Conservation (phyloP, 1,139 yeast genomes). For the Pichia cactophila region DNA sequence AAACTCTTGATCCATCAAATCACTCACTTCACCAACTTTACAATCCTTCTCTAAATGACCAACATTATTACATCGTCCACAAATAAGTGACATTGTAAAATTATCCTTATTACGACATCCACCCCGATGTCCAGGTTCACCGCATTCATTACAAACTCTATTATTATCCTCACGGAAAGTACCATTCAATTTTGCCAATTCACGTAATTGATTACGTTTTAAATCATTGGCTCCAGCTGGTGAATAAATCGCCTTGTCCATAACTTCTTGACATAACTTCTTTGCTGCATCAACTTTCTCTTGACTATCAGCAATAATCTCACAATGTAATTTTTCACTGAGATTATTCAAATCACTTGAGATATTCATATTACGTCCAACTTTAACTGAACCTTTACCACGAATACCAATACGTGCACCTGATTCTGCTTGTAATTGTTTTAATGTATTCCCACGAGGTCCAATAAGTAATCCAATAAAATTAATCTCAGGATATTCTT, state of each 20-base stretch:
- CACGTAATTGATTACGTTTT: slow-evolving; percentile 85
- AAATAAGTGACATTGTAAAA: slow-evolving; percentile 53
- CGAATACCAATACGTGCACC: slow-evolving; percentile 84
- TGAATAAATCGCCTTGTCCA: slow-evolving; percentile 74
- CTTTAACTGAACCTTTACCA: slow-evolving; percentile 93
- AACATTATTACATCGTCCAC: slow-evolving; percentile 68
- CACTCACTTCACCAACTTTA: slow-evolving; percentile 28
- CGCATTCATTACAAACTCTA: slow-evolving; percentile 54
- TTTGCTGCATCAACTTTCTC: slow-evolving; percentile 74
- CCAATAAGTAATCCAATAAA: slow-evolving; percentile 88
- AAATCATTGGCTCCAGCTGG: slow-evolving; percentile 93
- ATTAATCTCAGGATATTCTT: slow-evolving; percentile 86
- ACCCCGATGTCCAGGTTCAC: slow-evolving; percentile 53
- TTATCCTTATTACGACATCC: slow-evolving; percentile 48
- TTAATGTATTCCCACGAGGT: slow-evolving; percentile 89
- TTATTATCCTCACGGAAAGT: slow-evolving; percentile 72
- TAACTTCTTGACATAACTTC: slow-evolving; percentile 63
- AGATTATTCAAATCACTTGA: slow-evolving; percentile 41
- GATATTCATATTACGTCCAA: slow-evolving; percentile 59
- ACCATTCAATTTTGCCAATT: slow-evolving; percentile 89
- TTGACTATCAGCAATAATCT: slow-evolving; percentile 77
- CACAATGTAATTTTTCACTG: slow-evolving; percentile 82
- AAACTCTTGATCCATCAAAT: slow-evolving; percentile 36
- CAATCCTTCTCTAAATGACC: slow-evolving; percentile 93
- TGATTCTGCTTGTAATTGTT: slow-evolving; percentile 70